Evolutionary conservation across 1,139 yeast species (phyloP).

Genomic region (Debaryomyces sp.): DNA sequence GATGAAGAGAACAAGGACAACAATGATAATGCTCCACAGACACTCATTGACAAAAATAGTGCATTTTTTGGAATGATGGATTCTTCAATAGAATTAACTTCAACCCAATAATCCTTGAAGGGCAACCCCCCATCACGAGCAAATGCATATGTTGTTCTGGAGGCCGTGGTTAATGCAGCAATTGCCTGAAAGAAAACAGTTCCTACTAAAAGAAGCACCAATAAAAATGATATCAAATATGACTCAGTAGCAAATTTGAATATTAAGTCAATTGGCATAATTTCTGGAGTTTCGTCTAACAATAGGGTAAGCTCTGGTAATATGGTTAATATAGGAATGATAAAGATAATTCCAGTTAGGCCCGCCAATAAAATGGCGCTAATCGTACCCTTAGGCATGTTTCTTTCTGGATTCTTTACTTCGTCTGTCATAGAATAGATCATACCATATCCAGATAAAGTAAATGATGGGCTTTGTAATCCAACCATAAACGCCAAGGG

Average conservation of each 20-base stretch:
- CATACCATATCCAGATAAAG: slow-evolving; percentile 82
- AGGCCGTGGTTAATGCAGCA: slow-evolving; percentile 82
- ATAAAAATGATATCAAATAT: slow-evolving; percentile 63
- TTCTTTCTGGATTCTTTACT: slow-evolving; percentile 72
- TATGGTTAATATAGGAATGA: slow-evolving; percentile 70
- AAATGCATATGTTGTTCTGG: slow-evolving; percentile 83
- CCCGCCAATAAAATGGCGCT: slow-evolving; percentile 66
- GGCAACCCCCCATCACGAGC: slow-evolving; percentile 92
- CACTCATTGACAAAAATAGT: slow-evolving; percentile 64
- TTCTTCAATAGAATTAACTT: slow-evolving; percentile 62
- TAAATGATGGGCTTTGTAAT: slow-evolving; percentile 75
- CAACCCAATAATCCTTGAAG: slow-evolving; percentile 62
- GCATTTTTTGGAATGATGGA: slow-evolving; percentile 72
- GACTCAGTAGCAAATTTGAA: slow-evolving; percentile 74
- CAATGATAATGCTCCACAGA: slow-evolving; percentile 62
- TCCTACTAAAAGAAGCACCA: slow-evolving; percentile 67
- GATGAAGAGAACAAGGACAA: slow-evolving; percentile 70
- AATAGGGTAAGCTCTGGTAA: slow-evolving; percentile 63
- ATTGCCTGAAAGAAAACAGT: slow-evolving; percentile 77
- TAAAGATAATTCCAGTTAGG: slow-evolving; percentile 68
- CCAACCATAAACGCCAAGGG: slow-evolving; percentile 71
- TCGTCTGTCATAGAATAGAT: slow-evolving; percentile 83
- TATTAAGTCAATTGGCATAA: slow-evolving; percentile 66
- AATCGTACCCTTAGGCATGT: slow-evolving; percentile 77
- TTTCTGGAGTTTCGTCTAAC: slow-evolving; percentile 62